Base-by-base conservation (phyloP, 2,329 filamentous ascomycete genomes). In the Chlorencoelia australis region DNA sequence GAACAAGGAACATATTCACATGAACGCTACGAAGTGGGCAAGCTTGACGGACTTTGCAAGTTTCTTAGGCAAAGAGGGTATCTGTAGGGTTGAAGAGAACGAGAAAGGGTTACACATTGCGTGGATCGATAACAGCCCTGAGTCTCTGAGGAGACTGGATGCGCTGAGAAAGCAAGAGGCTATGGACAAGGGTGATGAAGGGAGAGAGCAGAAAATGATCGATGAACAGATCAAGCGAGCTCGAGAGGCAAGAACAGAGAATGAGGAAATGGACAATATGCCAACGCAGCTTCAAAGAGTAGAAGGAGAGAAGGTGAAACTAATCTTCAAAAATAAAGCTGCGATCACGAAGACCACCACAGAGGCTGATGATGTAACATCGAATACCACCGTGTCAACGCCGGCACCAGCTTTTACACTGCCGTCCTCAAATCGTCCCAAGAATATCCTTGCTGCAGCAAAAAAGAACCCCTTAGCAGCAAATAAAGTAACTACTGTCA, bases 111-210 rank as follows among this genome's bases (percentile, higher is more conserved):
- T 96, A 26, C 82, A 87, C 52, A 78, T 98, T 36, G 70, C 81
- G 2, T 98, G 88, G 84, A 79, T 95, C 40, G 89, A 98, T 54
- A 86, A 89, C 51, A 88, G 81, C 22, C 85, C 87, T 0, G 89
- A 94, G 38, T 85, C 87, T 1, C 62, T 96, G 46, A 69, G 75
- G 49, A 66, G 88, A 33, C 75, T 84, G 44, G 89, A 95, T 47
- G 85, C 85, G 17, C 68, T 95, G 32, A 67, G 79, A 48, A 78
- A 80, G 55, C 89, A 86, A 59, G 88, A 95, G 58, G 73, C 82
- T 37, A 79, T 88, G 59, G 88, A 95, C 51, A 84, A 83, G 49
- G 86, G 87, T 2, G 88, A 95, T 49, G 89, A 96, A 56, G 84
- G 93, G 61, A 64, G 86, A 33, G 88, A 96, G 61, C 81, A 89